phyloP scores from a whole-genome alignment of 345 rosid species.

The Citrus sp. region DNA sequence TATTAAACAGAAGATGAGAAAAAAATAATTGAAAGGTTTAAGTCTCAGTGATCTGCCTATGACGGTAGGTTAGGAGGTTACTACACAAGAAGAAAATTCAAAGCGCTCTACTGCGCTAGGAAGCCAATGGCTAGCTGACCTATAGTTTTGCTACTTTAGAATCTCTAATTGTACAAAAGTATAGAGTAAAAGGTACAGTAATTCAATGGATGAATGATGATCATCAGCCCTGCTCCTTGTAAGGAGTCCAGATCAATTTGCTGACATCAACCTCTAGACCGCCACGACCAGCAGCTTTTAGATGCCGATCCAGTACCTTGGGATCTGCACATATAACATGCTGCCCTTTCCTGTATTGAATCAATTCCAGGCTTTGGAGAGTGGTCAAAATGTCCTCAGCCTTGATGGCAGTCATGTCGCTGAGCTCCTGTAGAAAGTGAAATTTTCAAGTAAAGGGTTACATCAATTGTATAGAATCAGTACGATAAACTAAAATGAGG shows the following conservation, averaged over 20 bases:
- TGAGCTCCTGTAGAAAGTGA: conserved; percentile 65
- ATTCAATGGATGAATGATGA: too few species aligned
- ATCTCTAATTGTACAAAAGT: conserved; percentile 19
- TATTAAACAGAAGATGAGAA: not conserved
- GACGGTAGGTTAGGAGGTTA: not conserved
- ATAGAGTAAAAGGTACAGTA: not conserved
- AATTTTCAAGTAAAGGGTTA: not conserved
- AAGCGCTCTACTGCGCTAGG: not conserved
- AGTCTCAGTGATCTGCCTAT: too few species aligned
- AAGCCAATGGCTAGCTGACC: not conserved
- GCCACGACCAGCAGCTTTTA: conserved; percentile 96
- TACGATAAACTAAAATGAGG: not conserved
- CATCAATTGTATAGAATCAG: not conserved
- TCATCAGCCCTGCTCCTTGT: conserved; percentile 79
- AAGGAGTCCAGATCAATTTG: conserved; percentile 98
- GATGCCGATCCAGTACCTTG: conserved; percentile 92
- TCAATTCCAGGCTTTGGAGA: conserved; percentile 91
- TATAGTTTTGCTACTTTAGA: conserved; percentile 1
- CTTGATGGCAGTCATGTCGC: conserved; percentile 98
- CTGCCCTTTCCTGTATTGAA: conserved; percentile 98
- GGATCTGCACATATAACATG: conserved; percentile 99
- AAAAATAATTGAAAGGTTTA: not conserved
- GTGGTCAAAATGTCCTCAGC: conserved; percentile 94
- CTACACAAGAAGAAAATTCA: not conserved
- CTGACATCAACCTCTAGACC: conserved; percentile 96